A percentile compares a stretch with the other conserved stretches of the same genome.
phyloP scores from a whole-genome alignment of 202 grass and related monocot genomes.

The Hordeum pubiflorum region DNA sequence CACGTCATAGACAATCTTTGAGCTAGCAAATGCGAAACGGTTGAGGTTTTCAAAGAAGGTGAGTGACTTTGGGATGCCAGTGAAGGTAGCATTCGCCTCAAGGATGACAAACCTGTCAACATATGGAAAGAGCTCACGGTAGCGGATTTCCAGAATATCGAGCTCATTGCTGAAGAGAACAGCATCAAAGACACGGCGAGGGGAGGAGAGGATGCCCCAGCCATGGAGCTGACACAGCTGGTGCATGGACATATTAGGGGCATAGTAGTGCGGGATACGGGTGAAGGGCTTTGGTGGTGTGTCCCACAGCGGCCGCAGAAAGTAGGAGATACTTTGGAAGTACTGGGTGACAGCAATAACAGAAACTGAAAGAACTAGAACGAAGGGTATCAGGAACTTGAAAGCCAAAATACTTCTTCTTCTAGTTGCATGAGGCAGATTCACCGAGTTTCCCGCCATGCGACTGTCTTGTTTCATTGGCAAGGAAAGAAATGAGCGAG shows the following conservation, averaged over 20 bases:
- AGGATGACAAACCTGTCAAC: slow-evolving; percentile 78
- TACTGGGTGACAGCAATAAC: slow-evolving; percentile 36
- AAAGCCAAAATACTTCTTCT: slow-evolving; percentile 17
- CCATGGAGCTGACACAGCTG: slow-evolving; percentile 73
- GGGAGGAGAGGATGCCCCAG: slow-evolving; percentile 51
- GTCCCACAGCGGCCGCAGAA: slow-evolving; percentile 89
- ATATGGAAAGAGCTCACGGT: slow-evolving; percentile 61
- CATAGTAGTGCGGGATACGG: slow-evolving; percentile 79
- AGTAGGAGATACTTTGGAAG: slow-evolving; percentile 63
- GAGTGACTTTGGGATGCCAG: slow-evolving; percentile 58
- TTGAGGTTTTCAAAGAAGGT: slow-evolving; percentile 44
- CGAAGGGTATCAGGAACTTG: slow-evolving; percentile 36
- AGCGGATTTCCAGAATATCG: slow-evolving; percentile 85
- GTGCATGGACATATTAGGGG: slow-evolving; percentile 48
- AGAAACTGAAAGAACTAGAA: slow-evolving; percentile 40
- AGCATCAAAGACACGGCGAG: slow-evolving; percentile 74
- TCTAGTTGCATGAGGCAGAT: slow-evolving; percentile 12
- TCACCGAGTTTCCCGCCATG: slow-evolving; percentile 41
- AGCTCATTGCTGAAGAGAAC: slow-evolving; percentile 89
- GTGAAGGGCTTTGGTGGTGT: slow-evolving; percentile 65
- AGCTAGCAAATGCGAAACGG: slow-evolving; percentile 50
- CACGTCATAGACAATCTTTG: slow-evolving; percentile 69
- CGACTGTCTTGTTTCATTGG: slow-evolving; percentile 17
- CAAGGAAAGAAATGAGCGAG: background rate
- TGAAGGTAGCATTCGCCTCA: slow-evolving; percentile 91